Base-by-base conservation (phyloP, 2,329 filamentous ascomycete genomes). In the Fusarium sp. region DNA sequence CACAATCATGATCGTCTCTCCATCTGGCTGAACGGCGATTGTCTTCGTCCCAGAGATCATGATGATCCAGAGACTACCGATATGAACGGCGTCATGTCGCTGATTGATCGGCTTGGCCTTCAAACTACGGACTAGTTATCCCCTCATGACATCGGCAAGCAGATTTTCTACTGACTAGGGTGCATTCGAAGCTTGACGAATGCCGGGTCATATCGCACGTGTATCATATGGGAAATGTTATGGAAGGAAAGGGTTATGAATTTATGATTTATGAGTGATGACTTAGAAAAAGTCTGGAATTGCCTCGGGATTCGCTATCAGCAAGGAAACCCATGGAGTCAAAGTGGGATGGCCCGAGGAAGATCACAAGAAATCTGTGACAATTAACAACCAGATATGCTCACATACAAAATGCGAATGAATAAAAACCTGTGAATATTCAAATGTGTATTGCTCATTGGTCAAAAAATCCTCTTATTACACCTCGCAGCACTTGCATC, bases 1-100 rank as follows among this genome's bases (percentile, higher is more conserved):
- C 72, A 71, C n/a, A 28, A 56, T 18, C 43, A 57, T 35, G 64
- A 59, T 10, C 28, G 69, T 37, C 73, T 78, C 30, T 69, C 72
- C 42, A 76, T 84, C 9, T 87, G 83, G 82, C 81, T 88, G 49
- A 87, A 89, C 65, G 86, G 87, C 10, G 86, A 87, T 9, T 79
- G 79, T 33, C 67, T 80, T 35, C 46, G 52, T 33, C 66, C 64
- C 25, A 58, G 53, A 30, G 60, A 60, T 7, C 40, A 76, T 8
- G 40, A 52, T 16, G 70, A 72, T 43, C 35, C 71, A 21, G 79
- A 81, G 60, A 65, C 77, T 6, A 53, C 80, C 44, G 74, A 81
- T 38, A 33, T 69, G 18, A 71, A 74, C 16, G 79, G 79, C 47
- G 68, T 81, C 23, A 68, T 66, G 49, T 65, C 35, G 19, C 42